These are phyloP conservation scores for Tilletiaria anomala DNA, from an alignment of 1,284 basidiomycete genomes.

Conservation along the genomic window DNA sequence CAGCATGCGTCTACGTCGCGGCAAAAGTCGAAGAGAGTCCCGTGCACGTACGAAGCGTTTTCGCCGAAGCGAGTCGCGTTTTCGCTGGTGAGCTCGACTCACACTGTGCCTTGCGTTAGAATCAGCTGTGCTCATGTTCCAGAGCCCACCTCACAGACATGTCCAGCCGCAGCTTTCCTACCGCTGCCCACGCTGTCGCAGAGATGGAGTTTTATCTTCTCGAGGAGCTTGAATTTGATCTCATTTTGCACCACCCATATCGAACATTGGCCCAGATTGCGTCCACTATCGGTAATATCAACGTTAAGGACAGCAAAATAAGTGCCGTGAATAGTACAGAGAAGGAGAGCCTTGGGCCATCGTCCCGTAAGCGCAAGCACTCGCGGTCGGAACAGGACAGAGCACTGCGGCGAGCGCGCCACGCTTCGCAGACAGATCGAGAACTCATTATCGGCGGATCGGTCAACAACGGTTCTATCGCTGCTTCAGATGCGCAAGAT, in stretches of 20 bases:
- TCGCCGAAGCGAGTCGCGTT: constrained; percentile 63
- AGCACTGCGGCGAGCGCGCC: too few species aligned
- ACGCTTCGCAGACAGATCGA: too few species aligned
- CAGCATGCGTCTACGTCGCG: constrained; percentile 86
- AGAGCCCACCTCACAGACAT: too few species aligned
- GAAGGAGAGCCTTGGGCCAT: too few species aligned
- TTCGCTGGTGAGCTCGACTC: constrained; percentile 53
- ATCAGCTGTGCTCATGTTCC: too few species aligned
- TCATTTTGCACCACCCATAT: constrained; percentile 87
- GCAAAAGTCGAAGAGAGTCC: constrained; percentile 94
- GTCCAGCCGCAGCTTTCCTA: constrained; percentile 49
- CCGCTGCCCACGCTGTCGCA: constrained; percentile 67
- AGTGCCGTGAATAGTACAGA: too few species aligned
- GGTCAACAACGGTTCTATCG: too few species aligned
- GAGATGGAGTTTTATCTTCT: constrained; percentile 99
- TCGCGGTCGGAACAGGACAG: too few species aligned
- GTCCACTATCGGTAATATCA: constrained; percentile 40
- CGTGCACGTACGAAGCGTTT: constrained; percentile 79
- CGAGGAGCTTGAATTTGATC: constrained; percentile 87
- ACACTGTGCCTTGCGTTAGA: neutral
- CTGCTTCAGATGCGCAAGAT: too few species aligned
- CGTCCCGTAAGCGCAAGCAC: too few species aligned
- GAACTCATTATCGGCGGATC: too few species aligned
- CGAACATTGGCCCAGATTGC: constrained; percentile 65
- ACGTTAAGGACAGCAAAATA: constrained; percentile 1